Evolutionary conservation across 148 eudicot genomes (phyloP).

Genomic region (Pouteria glomerata): DNA sequence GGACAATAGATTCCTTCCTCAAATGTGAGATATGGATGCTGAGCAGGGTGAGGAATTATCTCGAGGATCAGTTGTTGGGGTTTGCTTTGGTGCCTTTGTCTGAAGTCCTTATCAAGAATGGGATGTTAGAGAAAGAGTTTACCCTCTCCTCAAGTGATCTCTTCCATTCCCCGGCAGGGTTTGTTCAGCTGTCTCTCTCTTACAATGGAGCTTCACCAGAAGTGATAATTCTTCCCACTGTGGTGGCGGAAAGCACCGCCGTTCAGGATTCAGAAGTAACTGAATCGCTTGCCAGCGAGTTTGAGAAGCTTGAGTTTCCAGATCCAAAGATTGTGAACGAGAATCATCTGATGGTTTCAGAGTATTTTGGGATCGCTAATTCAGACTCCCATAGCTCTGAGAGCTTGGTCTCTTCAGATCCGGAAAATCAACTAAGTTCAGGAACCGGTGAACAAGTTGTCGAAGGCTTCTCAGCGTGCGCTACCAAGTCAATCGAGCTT

Average conservation of each 20-base stretch:
- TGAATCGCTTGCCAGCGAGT: slow-evolving; percentile 34
- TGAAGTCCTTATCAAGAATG: slow-evolving; percentile 50
- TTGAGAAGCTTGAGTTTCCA: slow-evolving; percentile 77
- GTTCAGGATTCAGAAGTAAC: slow-evolving; percentile 16
- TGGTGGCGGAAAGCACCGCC: slow-evolving; percentile 9
- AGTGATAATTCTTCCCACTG: slow-evolving; percentile 40
- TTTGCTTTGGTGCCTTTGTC: slow-evolving; percentile 77
- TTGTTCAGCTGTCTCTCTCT: slow-evolving; percentile 62
- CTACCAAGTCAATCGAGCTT: slow-evolving; percentile 23
- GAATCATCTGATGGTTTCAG: slow-evolving; percentile 76
- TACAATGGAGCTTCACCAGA: slow-evolving; percentile 67
- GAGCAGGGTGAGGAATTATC: slow-evolving; percentile 80
- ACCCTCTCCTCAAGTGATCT: slow-evolving; percentile 82
- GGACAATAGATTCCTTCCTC: slow-evolving; percentile 49
- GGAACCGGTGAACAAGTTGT: slow-evolving; percentile 41
- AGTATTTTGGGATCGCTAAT: slow-evolving; percentile 46
- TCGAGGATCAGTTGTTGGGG: slow-evolving; percentile 82
- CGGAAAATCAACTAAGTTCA: slow-evolving; percentile 42
- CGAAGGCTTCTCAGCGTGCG: slow-evolving; percentile 38
- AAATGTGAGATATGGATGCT: no score
- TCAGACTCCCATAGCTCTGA: slow-evolving; percentile 48
- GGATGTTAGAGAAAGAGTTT: slow-evolving; percentile 66
- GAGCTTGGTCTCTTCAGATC: slow-evolving; percentile 54
- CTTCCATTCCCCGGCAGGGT: slow-evolving; percentile 85
- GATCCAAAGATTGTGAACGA: slow-evolving; percentile 64